Evolutionary conservation across 495 filamentous ascomycete species (phyloP), one percentile per base, ranked within the genome.

Genomic region (Astrothelium macrocarpum): DNA sequence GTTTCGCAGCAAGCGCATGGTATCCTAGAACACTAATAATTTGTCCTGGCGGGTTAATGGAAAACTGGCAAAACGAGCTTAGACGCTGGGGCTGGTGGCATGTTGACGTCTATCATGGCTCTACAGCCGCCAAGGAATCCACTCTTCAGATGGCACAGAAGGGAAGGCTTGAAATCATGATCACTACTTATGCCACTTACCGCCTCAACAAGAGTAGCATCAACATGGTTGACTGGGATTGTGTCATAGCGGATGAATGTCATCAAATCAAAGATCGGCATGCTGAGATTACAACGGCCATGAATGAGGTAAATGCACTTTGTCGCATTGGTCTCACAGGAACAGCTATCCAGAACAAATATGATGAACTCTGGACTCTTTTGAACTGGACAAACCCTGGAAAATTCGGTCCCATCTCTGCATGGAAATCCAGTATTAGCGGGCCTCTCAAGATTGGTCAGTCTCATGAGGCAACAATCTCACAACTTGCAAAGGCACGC

Each of bases 311-410:
- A 67, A 98, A 98, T 70, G 84, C 94, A 11, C 82, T 98, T 28
- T 97, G 95, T 69, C 81, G 94, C 26, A 94, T 98, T 63, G 94
- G 94, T 0, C 77, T 98, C 28, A 97, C 95, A 0, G 94, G 94
- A 7, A 98, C 94, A 4, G 95, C 95, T 10, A 97, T 98, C 20
- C 94, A 98, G 65, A 98, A 98, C 72, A 93, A 91, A 67, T 98
- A 98, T 72, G 90, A 96, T 70, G 95, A 98, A 73, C 82, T 98
- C 1, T 98, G 94, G 94, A 94, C 91, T 2, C 79, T 98, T 2
- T 77, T 98, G 14, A 97, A 97, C 75, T 98, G 94, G 94, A 91
- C 91, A 0, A 95, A 96, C 69, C 94, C 94, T 1, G 95, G 94
- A 0, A 78, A 81, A 39, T 86, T 97, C 65, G 94, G 94, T 1